Base-by-base conservation (phyloP, 2,329 filamentous ascomycete genomes). In the Colletotrichum euphorbiae region DNA sequence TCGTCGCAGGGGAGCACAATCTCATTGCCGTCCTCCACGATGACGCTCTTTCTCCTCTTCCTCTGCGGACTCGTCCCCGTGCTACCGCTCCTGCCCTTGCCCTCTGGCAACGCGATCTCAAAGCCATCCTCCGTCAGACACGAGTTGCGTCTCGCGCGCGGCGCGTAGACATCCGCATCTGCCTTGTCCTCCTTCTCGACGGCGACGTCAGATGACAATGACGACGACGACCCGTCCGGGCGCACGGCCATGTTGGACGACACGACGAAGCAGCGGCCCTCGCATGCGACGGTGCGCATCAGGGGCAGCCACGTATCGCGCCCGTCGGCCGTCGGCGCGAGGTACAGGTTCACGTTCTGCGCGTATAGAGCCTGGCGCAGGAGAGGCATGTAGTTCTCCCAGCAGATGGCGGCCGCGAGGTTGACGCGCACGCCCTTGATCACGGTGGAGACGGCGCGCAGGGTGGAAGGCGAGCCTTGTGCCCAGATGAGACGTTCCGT, bases 351-450 rank as follows among this genome's bases (percentile, higher is more conserved):
- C 74, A 98, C 89, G 75, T 97, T 97, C 78, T 98, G 95, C 2
- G 89, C 86, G 78, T 98, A 98, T 42, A 98, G 84, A 15, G 89
- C 86, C 76, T 97, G 92, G 17, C 95, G 88, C 7, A 98, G 83
- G 17, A 98, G 82, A 0, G 94, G 94, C 94, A 97, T 98, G 81
- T 95, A 97, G 78, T 93, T 97, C 79, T 98, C 94, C 94, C 94
- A 98, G 83, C 94, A 97, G 72, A 98, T 97, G 3, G 94, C 95
- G 3, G 92, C 90, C 0, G 91, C 94, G 68, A 98, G 86, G 64
- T 93, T 95, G 69, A 98, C 80, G 71, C 89, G 89, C 2, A 94
- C 87, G 56, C 93, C 93, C 69, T 91, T 90, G 77, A 98, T 93
- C 24, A 84, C 88, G 1, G 93, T 94, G 28, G 89, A 91, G 1